Evolutionary conservation across 106 monocot species (phyloP).

Genomic region (Vanilla planifolia): DNA sequence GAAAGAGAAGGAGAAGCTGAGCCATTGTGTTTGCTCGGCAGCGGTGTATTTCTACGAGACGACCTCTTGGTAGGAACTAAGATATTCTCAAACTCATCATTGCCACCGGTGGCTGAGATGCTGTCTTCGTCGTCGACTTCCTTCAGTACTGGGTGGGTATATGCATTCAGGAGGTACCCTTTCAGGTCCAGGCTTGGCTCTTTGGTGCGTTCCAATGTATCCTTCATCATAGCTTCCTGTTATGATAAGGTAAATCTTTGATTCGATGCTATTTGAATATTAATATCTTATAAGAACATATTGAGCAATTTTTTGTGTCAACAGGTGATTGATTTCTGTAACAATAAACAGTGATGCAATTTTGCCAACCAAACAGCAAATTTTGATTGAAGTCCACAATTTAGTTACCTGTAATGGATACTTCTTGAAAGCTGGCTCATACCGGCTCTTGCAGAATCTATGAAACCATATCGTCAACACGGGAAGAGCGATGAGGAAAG

Average conservation of each 20-base stretch:
- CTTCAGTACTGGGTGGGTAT: slow-evolving; percentile 84
- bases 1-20: slow-evolving; percentile 55
- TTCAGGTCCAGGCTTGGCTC: slow-evolving; percentile 75
- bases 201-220: slow-evolving; percentile 63
- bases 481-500: slow-evolving; percentile 63
- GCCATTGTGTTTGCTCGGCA: slow-evolving; percentile 61
- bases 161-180: slow-evolving; percentile 54
- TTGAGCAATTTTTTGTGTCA: too few relatives aligned
- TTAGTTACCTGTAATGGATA: slow-evolving; percentile 63
- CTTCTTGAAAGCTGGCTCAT: slow-evolving; percentile 57
- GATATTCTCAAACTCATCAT: slow-evolving; percentile 21
- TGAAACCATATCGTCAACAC: slow-evolving; percentile 62
- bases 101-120: slow-evolving; percentile 9
- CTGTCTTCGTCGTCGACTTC: slow-evolving; percentile 32
- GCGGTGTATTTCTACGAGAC: slow-evolving; percentile 76
- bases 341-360: too few relatives aligned
- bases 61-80: slow-evolving; percentile 82
- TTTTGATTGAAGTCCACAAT: too few relatives aligned
- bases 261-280: too few relatives aligned
- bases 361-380: too few relatives aligned
- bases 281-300: too few relatives aligned
- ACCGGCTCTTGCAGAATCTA: slow-evolving; percentile 61
- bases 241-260: neutral
- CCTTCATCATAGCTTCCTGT: slow-evolving; percentile 93
- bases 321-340: too few relatives aligned